Percentiles rank a stretch among this genome's conserved stretches.
Evolutionary conservation across 805 yeast genomes (phyloP).

Genomic region (Ogataea methylovora): DNA sequence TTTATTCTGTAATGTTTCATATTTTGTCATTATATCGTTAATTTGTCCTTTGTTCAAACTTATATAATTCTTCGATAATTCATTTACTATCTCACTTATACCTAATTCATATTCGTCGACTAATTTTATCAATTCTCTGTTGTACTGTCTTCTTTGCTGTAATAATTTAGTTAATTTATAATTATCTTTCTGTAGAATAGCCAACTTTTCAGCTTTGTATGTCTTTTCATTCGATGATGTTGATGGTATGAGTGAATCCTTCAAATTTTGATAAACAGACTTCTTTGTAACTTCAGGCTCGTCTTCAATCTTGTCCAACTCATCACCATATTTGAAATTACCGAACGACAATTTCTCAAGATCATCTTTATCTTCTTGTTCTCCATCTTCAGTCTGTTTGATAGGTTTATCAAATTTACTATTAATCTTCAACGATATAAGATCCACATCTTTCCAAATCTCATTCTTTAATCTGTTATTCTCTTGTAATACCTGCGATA

Average conservation of each 20-base stretch:
- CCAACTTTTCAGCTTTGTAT: conserved; percentile 4
- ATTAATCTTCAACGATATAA: conserved; percentile 7
- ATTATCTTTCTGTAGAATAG: conserved; percentile 7
- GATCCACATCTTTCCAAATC: conserved; percentile 19
- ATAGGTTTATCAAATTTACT: conserved; percentile 5
- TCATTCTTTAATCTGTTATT: conserved; percentile 15
- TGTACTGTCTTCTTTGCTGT: conserved; percentile 10
- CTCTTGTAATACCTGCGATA: conserved; percentile 10
- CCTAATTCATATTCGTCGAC: conserved; percentile 11
- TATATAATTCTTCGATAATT: conserved; percentile 7
- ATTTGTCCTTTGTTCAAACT: conserved; percentile 8
- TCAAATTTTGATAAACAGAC: conserved; percentile 3
- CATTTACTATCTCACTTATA: conserved; percentile 8
- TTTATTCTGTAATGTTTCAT: conserved; percentile 6
- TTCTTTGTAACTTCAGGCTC: not conserved
- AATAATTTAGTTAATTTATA: conserved; percentile 6
- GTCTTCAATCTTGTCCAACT: not conserved
- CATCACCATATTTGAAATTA: conserved; percentile 3
- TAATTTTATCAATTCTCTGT: conserved; percentile 10
- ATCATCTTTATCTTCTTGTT: too few relatives aligned
- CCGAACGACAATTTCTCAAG: not conserved
- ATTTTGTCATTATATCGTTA: conserved; percentile 7
- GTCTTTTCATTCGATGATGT: not conserved
- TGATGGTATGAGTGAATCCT: conserved; percentile 1
- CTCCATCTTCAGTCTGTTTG: too few relatives aligned